Evolutionary conservation across 2,329 filamentous ascomycete species (phyloP), one percentile per base, ranked within the genome.

Genomic region (Raffaelea albimanens): DNA sequence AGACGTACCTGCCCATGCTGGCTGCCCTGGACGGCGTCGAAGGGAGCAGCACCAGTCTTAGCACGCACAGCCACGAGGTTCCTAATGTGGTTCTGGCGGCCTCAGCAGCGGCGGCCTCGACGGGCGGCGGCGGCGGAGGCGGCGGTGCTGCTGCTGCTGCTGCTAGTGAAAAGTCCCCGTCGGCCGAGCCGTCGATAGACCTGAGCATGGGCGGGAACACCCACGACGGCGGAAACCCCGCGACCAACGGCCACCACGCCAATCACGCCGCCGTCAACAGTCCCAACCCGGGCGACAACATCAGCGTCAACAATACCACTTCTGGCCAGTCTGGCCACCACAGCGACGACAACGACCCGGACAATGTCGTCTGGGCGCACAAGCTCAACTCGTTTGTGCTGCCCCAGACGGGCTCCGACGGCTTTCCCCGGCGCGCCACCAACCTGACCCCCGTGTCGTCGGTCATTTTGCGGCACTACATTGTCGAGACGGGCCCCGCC

Each of bases 381-480:
- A 8, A 5, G 13, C 34, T 21, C 10, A 11, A 16, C 10, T 16
- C 42, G 3, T 44, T 44, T 44, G 42, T 43, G 11, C 10, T 21
- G 4, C 20, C 43, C 43, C 43, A 48, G 29, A 45, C 33, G 18
- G 33, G 22, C 25, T 11, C 18, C 29, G 39, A 43, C 25, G 51
- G 36, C 25, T 20, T 34, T 18, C 45, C 4, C 39, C 51, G 49
- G 43, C 40, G 50, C 3, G 49, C 46, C 16, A 46, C 48, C n/a
- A 38, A 47, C 19, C 46, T 56, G 49, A 55, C 54, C 22, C 51
- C 53, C 3, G 41, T 51, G n/a, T 56, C 54, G 23, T 16, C 47
- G 2, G 41, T 44, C 14, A 44, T 56, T 42, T 50, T 56, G 41
- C 51, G 54, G 5, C 49, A 51, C 36, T 55, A 48, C 44, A 50